Conservation (phyloP, 1,284 basidiomycete genomes). For the Tranzscheliella williamsii region DNA sequence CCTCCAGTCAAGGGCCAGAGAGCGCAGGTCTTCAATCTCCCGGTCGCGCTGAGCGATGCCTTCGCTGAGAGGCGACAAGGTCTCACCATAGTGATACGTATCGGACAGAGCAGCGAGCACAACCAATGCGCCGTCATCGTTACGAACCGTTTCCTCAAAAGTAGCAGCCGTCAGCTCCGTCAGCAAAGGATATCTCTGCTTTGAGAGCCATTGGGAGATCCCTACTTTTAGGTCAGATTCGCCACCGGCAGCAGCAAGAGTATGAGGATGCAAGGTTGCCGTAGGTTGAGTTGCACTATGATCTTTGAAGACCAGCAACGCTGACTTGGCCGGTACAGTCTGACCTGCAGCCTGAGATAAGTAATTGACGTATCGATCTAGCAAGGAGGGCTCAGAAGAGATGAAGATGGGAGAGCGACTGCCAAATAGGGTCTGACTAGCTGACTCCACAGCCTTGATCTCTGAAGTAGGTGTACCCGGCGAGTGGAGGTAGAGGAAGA, state of each 20-base stretch:
- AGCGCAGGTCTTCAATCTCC: constrained; percentile 36
- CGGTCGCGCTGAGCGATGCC: constrained; percentile 29
- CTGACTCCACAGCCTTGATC: constrained; percentile 17
- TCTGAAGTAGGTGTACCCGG: constrained; percentile 22
- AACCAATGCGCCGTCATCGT: constrained; percentile 31
- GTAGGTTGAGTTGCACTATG: constrained; percentile 30
- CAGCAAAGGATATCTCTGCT: constrained; percentile 42
- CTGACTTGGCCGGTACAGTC: constrained; percentile 21
- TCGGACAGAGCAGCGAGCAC: constrained; percentile 52
- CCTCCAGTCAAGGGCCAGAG: constrained; percentile 40
- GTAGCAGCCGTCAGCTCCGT: constrained; percentile 44
- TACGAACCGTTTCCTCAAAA: constrained; percentile 46
- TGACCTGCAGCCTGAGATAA: constrained; percentile 7
- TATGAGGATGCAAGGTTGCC: constrained; percentile 21
- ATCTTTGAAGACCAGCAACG: constrained; percentile 58
- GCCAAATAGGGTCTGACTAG: constrained; percentile 17
- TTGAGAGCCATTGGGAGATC: constrained; percentile 38
- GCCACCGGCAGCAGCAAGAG: constrained; percentile 4
- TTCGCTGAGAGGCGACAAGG: constrained; percentile 3
- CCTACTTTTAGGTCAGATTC: constrained; percentile 1
- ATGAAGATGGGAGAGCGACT: constrained; percentile 26
- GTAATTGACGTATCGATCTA: constrained; percentile 25
- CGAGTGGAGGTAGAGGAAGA: constrained; percentile 51
- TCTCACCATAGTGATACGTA: constrained; percentile 23
- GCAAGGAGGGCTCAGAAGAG: constrained; percentile 37